Base-by-base conservation (phyloP, 2,329 filamentous ascomycete species). In the Nectriaceae sp. region DNA sequence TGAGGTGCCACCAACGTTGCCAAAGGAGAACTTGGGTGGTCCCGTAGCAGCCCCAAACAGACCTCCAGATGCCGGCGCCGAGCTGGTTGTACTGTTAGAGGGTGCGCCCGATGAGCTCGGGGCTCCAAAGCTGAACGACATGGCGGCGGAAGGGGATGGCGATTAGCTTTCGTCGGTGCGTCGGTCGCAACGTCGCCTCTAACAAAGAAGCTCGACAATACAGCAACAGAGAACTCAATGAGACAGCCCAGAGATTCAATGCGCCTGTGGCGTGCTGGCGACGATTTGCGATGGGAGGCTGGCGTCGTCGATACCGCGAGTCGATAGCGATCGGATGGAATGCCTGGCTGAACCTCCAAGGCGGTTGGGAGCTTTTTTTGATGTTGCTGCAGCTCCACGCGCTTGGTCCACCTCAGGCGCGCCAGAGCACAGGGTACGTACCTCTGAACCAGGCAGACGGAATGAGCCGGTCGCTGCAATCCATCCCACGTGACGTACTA, bases 1-100 rank as follows among this genome's bases (percentile, higher is more conserved):
- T n/a, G 59, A 49, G 26, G 58, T 50, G 26, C 54, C 54, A 35
- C 59, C 60, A 20, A 59, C 22, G 18, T 54, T 59, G 29, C 70
- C 70, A 51, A 80, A 80, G 10, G 70, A 70, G 59, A 79, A 77
- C 8, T 55, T 50, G 20, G 73, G 57, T 20, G 67, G 54, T 35
- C 63, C 60, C 24, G 56, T 54, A 31, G 61, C 61, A 47, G 54
- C 53, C 38, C 73, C 74, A 57, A 79, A 78, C 8, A 77, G 56
- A 18, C 65, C 59, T 13, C 69, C 69, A 5, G 69, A 59, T 41
- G 75, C 69, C 18, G 70, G 71, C 47, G 73, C 70, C 59, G 70
- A 64, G 19, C 62, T 66, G 10, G 65, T 66, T 6, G 65, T 51
- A 47, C 61, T 69, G 52, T 60, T 61, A 42, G 61, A 53, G 16